phyloP scores from a whole-genome alignment of 129 eudicot genomes.

The Flaveria trinervia region DNA sequence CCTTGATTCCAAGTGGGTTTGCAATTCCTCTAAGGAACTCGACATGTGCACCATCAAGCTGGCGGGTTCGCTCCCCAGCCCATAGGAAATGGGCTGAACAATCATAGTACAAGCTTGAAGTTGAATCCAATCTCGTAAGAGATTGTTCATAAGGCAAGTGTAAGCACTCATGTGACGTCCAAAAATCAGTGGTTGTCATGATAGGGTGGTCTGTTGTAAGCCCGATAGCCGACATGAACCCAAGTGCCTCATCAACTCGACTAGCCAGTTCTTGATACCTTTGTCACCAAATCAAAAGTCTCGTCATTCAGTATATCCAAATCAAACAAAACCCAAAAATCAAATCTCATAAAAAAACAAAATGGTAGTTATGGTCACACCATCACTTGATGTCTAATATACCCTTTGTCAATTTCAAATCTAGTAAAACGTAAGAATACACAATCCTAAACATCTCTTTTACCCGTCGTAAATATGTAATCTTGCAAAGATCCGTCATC shows the following conservation, averaged over 20 bases:
- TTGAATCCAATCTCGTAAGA: slow-evolving; percentile 82
- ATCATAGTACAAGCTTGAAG: slow-evolving; percentile 80
- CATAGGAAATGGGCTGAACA: slow-evolving; percentile 94
- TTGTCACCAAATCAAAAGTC: slow-evolving; percentile 18
- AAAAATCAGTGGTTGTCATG: slow-evolving; percentile 87
- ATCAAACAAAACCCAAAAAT: neutral
- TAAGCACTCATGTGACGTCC: slow-evolving; percentile 95
- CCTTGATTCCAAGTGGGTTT: slow-evolving; percentile 97
- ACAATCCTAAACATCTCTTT: too few relatives aligned
- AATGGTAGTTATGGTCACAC: neutral
- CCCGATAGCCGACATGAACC: slow-evolving; percentile 94
- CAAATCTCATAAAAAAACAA: neutral
- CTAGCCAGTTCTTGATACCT: slow-evolving; percentile 91
- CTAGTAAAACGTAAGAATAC: neutral
- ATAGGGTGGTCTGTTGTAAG: slow-evolving; percentile 86
- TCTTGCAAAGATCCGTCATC: neutral
- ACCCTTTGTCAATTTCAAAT: neutral
- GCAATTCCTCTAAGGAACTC: slow-evolving; percentile 94
- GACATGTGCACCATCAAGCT: slow-evolving; percentile 92
- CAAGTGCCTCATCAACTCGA: slow-evolving; percentile 96
- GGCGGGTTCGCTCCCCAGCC: slow-evolving; percentile 96
- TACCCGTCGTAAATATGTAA: neutral
- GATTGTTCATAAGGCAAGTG: slow-evolving; percentile 91
- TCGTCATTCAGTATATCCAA: slow-evolving; percentile 9
- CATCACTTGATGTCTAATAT: neutral